Evolutionary conservation across 352 stramenopile genomes (phyloP), one percentile per base, ranked within the genome.

Genomic region (Phytophthora pinifolia): DNA sequence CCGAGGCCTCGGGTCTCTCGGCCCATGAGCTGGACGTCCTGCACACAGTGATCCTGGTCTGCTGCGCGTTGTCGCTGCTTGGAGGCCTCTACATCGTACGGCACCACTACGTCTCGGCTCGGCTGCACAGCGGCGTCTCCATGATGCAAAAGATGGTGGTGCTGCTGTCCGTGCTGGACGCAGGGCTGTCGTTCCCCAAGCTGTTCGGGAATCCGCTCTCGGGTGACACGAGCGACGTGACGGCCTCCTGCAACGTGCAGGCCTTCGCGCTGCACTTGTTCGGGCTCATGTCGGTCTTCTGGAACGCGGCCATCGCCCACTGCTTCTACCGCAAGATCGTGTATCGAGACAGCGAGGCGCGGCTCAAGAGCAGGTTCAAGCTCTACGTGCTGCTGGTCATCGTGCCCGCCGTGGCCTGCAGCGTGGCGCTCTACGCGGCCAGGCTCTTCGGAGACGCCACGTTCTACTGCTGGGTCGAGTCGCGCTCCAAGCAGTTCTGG

Each of bases 401-500:
- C 41, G 58, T 82, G 9, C 76, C 78, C 1, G 52, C 80, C 2
- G 56, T 83, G 9, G 39, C 53, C 20, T 67, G 58, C 20, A 79
- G 71, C 30, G 56, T 65, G 7, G 43, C 74, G 9, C 46, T 84
- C 9, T 73, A 79, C 25, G 65, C 57, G 6, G 72, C 69, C 66
- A 58, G 59, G 4, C 25, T 59, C 22, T 78, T 66, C 17, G 65
- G 62, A 22, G 43, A 79, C 47, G 76, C 82, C 30, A 80, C 67
- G 20, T 92, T 89, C 56, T 92, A 88, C 67, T 94, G 84, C 76
- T 92, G 80, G 82, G 60, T 92, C 15, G 37, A 43, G 35, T 71
- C 83, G 34, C 61, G 51, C 22, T 55, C 60, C 33, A 70, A 74
- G 54, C 72, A 87, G 45, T 67, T 89, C 27, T 65, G 82, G 39